These are phyloP conservation scores for Tetrapisispora pingtungensis DNA, from an alignment of 805 yeast genomes.

Conservation along the genomic window DNA sequence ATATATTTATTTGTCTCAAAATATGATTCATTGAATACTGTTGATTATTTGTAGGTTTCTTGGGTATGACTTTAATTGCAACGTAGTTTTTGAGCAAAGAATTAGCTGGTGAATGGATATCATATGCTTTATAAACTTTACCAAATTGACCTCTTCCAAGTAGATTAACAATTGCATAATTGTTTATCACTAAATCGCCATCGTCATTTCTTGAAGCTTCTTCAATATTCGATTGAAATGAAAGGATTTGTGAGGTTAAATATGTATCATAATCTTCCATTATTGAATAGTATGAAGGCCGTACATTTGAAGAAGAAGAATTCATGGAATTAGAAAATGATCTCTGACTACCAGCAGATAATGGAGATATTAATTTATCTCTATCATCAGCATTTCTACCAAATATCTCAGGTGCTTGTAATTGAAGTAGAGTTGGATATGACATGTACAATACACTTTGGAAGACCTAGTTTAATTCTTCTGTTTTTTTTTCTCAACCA, in stretches of 20 bases:
- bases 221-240: slow-evolving; percentile 5
- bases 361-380: background rate
- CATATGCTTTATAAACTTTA: slow-evolving; percentile 22
- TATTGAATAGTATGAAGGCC: slow-evolving; percentile 13
- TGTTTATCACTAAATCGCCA: slow-evolving; percentile 7
- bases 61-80: slow-evolving; percentile 25
- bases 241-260: slow-evolving; percentile 6
- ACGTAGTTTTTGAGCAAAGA: slow-evolving; percentile 7
- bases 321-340: background rate
- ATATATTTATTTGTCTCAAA: slow-evolving; percentile 20
- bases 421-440: background rate
- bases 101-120: background rate
- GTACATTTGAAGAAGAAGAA: slow-evolving; percentile 1
- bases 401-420: background rate
- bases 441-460: background rate
- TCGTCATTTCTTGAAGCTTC: slow-evolving; percentile 2
- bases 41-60: slow-evolving; percentile 18
- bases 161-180: slow-evolving; percentile 10
- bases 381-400: background rate
- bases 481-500: too few species aligned
- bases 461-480: too few species aligned
- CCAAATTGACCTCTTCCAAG: slow-evolving; percentile 28
- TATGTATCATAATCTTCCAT: slow-evolving; percentile 9
- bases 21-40: slow-evolving; percentile 26
- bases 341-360: background rate